Evolutionary conservation across 441 rosid genomes (phyloP), one percentile per base, ranked within the genome.

Genomic region (Croton setiger): DNA sequence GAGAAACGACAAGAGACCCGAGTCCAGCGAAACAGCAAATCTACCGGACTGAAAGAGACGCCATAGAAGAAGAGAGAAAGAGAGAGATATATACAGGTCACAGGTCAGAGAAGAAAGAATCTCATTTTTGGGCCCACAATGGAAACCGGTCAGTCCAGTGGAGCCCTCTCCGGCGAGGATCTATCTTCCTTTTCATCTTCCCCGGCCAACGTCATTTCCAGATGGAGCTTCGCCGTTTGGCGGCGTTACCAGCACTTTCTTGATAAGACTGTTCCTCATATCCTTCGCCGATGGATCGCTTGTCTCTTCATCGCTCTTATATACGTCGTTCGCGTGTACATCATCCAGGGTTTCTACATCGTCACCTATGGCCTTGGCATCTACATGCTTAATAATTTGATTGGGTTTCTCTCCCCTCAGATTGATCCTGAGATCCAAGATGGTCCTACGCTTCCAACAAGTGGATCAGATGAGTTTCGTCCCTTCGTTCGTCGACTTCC

Each of bases 401-500:
- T 92, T 51, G 93, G 89, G n/a, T 90, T 90, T 72, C 76, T 93
- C 13, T 90, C 96, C 41, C 96, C 97, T 55, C 97, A 85, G 76
- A 85, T 88, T 53, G 97, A 93, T 70, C 97, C 92, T 1, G 94
- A 88, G 81, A 68, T 79, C 39, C 74, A 73, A 21, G 85, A 83
- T 17, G 91, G 87, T 0, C 90, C 92, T 1, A 35, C 83, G 3
- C 88, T 93, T 31, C 97, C 98, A 13, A 90, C 94, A 33, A 83
- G 91, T 4, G 76, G 88, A 81, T 88, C 97, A 64, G 98, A 93
- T 58, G 91, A 93, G 87, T 90, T 90, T 75, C 81, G 97, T 6
- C 97, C 92, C 7, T 92, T 92, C 53, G 90, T 87, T 61, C 96
- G 96, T 44, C 93, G 96, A 52, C 83, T 93, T 14, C 92, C 94